phyloP scores from a whole-genome alignment of 495 filamentous ascomycete genomes.

The Penicillium samsonianum region DNA sequence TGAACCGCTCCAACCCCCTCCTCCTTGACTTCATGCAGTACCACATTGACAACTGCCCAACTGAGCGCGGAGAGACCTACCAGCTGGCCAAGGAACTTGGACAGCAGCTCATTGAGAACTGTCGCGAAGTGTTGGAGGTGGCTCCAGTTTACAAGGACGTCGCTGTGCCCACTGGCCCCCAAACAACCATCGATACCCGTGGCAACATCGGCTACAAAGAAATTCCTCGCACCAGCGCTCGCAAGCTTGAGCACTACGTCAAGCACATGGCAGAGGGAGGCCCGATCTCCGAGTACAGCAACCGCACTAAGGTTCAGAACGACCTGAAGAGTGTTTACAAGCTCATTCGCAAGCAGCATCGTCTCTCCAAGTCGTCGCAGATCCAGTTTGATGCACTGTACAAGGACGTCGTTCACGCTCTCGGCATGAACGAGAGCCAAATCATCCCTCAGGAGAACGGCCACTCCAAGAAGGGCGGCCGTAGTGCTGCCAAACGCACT shows the following conservation, averaged over 20 bases:
- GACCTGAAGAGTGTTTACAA: conserved; percentile 94
- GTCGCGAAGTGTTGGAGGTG: conserved; percentile 81
- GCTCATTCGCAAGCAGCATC: conserved; percentile 95
- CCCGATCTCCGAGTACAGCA: conserved; percentile 97
- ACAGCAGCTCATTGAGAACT: conserved; percentile 93
- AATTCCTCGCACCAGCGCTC: conserved; percentile 80
- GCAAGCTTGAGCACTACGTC: conserved; percentile 98
- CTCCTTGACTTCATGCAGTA: conserved; percentile 99
- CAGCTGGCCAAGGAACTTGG: conserved; percentile 95
- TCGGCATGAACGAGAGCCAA: conserved; percentile 96
- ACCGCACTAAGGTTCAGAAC: conserved; percentile 95
- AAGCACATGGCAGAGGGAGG: conserved; percentile 98
- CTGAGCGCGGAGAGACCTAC: conserved; percentile 96
- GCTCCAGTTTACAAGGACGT: conserved; percentile 96
- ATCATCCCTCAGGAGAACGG: conserved; percentile 87
- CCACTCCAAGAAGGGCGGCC: conserved; percentile 61
- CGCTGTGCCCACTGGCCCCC: conserved; percentile 83
- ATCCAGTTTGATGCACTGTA: conserved; percentile 94
- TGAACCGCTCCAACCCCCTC: conserved; percentile 96
- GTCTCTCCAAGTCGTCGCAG: conserved; percentile 90
- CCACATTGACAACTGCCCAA: conserved; percentile 98
- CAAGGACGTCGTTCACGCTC: conserved; percentile 85
- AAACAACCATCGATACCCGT: conserved; percentile 83
- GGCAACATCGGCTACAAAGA: conserved; percentile 91
- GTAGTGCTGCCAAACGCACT: conserved; percentile 57